Evolutionary conservation across 1,139 yeast genomes (phyloP), one percentile per base, ranked within the genome.

Genomic region (Taphrina confusa): DNA sequence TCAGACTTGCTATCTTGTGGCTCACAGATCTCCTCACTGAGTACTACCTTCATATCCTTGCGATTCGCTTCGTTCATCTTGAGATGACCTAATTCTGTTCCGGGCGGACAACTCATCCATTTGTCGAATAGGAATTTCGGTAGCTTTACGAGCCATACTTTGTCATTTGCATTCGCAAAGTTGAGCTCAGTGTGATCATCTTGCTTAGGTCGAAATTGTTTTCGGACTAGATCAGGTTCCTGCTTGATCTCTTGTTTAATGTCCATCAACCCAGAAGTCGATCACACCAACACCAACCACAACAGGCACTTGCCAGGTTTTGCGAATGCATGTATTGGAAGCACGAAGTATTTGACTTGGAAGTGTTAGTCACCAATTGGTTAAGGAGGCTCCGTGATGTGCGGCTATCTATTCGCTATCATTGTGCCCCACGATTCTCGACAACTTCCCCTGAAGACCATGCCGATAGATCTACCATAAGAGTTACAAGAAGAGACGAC

Each of bases 61-160:
- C 58, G 12, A 20, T 54, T 54, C 23, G 58, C 51, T 34, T 54
- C 58, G 20, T 54, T 54, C 34, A 54, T 54, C 18, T 27, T 31
- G 28, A 54, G 36, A n/a, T 45, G 49, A 5, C 58, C 58, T n/a
- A 54, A 28, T 22, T 54, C 58, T 20, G 58, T 54, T n/a, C 58
- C 58, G n/a, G 49, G 50, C 8, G 58, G 8, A 14, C 34, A 36
- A 1, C 85, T 79, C 61, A 83, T 80, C 96, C 97, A 90, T 66
- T 81, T 79, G 57, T 85, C 90, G 52, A 95, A 87, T 64, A 92
- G 76, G 69, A 89, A 90, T 68, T 87, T 82, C 3, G 98, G 97
- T 67, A 92, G 75, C 67, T 95, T 82, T 27, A 92, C 96, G 28
- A 92, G 76, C 98, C 98, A 92, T 44, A 92, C 85, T 68, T 89